These are phyloP conservation scores for Aspergillus flavus DNA, from an alignment of 2,329 filamentous ascomycete genomes.

Conservation along the genomic window DNA sequence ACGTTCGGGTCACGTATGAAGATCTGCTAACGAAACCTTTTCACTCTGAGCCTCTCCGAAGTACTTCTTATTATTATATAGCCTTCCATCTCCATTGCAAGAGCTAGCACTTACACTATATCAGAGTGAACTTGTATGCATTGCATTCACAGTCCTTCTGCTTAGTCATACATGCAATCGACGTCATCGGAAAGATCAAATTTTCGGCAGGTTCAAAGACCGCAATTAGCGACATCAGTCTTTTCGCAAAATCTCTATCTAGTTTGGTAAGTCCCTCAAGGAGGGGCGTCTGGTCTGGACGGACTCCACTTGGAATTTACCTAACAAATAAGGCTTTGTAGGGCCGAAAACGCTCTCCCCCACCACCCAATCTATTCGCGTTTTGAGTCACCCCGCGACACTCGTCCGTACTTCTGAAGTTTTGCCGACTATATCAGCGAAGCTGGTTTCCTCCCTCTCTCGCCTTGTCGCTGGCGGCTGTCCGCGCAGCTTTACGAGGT, in stretches of 20 bases:
- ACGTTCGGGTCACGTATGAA: neutral
- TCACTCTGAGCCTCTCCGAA: neutral
- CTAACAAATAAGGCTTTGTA: conserved; percentile 6
- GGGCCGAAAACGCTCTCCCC: conserved; percentile 1
- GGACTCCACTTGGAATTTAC: neutral
- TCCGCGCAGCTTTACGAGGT: conserved; percentile 33
- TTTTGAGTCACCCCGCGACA: neutral
- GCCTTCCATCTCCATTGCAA: neutral
- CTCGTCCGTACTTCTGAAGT: neutral
- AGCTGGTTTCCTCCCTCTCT: conserved; percentile 28
- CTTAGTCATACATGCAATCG: conserved; percentile 10
- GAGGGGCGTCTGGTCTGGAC: neutral
- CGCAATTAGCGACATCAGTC: conserved; percentile 1
- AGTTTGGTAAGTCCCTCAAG: neutral
- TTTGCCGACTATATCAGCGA: conserved; percentile 20
- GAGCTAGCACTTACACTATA: neutral
- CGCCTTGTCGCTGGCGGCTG: conserved; percentile 32
- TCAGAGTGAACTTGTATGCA: neutral
- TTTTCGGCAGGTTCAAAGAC: conserved; percentile 4
- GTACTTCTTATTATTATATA: neutral
- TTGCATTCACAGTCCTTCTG: neutral
- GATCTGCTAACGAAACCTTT: neutral
- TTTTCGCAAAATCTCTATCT: neutral
- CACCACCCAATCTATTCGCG: conserved; percentile 5
- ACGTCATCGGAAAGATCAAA: conserved; percentile 13